These are phyloP conservation scores for Solanum medicagineum DNA, from an alignment of 257 asterid species.

Conservation along the genomic window DNA sequence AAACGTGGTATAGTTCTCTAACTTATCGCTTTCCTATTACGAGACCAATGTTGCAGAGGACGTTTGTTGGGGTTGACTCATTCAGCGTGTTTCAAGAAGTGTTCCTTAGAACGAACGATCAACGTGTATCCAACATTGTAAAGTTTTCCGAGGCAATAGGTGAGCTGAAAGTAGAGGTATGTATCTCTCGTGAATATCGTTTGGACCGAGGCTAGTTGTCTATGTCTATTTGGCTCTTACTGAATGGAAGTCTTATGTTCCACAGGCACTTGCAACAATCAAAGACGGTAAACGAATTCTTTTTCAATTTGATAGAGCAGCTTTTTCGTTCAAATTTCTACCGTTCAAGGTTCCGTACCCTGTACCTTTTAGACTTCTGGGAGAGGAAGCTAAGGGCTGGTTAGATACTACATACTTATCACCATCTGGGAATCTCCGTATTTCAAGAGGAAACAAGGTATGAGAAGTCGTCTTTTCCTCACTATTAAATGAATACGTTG, in stretches of 20 bases:
- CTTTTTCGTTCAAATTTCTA: slow-evolving; percentile 66
- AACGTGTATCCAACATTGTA: slow-evolving; percentile 82
- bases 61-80: slow-evolving; percentile 85
- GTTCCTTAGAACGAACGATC: slow-evolving; percentile 58
- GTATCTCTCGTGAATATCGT: background rate
- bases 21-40: background rate
- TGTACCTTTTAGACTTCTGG: slow-evolving; percentile 83
- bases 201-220: background rate
- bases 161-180: slow-evolving; percentile 92
- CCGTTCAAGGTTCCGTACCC: slow-evolving; percentile 95
- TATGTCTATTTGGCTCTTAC: background rate
- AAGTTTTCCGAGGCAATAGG: slow-evolving; percentile 66
- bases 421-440: slow-evolving; percentile 70
- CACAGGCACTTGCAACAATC: slow-evolving; percentile 66
- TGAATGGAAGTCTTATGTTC: background rate
- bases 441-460: slow-evolving; percentile 95
- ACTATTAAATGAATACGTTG: background rate
- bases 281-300: slow-evolving; percentile 61
- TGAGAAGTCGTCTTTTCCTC: background rate
- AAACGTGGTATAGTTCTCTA: background rate
- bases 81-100: slow-evolving; percentile 88
- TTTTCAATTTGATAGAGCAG: slow-evolving; percentile 86
- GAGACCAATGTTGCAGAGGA: slow-evolving; percentile 40
- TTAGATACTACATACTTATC: slow-evolving; percentile 87
- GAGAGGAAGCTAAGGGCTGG: slow-evolving; percentile 98